phyloP scores from a whole-genome alignment of 2,329 filamentous ascomycete species.

The Trichothecium roseum region DNA sequence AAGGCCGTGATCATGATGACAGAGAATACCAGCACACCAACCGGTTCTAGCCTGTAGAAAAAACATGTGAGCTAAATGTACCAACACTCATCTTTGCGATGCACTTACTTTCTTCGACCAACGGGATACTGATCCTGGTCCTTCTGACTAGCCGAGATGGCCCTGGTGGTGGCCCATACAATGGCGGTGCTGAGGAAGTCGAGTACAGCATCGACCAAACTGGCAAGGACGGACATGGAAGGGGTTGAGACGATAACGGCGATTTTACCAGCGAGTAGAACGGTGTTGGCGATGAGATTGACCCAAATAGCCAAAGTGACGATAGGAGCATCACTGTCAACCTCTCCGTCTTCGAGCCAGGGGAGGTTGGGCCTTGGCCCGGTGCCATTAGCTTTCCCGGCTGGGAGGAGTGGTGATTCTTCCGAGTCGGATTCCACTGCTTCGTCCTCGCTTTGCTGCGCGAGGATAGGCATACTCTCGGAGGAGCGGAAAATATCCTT shows the following conservation, averaged over 20 bases:
- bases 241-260: slow-evolving; percentile 67
- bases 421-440: slow-evolving; percentile 30
- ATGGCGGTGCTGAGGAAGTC: slow-evolving; percentile 77
- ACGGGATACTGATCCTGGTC: slow-evolving; percentile 71
- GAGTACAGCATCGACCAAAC: slow-evolving; percentile 67
- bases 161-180: slow-evolving; percentile 65
- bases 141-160: slow-evolving; percentile 54
- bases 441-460: slow-evolving; percentile 30
- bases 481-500: slow-evolving; percentile 75
- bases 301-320: slow-evolving; percentile 83
- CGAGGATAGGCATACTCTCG: slow-evolving; percentile 57
- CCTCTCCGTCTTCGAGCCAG: slow-evolving; percentile 59
- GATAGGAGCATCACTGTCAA: slow-evolving; percentile 63
- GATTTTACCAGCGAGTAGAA: slow-evolving; percentile 67
- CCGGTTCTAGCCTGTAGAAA: slow-evolving; percentile 54
- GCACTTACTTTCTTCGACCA: slow-evolving; percentile 48
- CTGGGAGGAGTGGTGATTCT: slow-evolving; percentile 24
- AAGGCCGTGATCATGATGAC: slow-evolving; percentile 83
- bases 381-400: slow-evolving; percentile 13
- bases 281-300: slow-evolving; percentile 68
- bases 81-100: background rate
- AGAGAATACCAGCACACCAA: slow-evolving; percentile 73
- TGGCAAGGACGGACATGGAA: slow-evolving; percentile 72
- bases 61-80: slow-evolving; percentile 6
- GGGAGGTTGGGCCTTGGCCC: slow-evolving; percentile 49